Evolutionary conservation across 2,329 filamentous ascomycete species (phyloP), one percentile per base, ranked within the genome.

Genomic region (Fusarium hainanense): DNA sequence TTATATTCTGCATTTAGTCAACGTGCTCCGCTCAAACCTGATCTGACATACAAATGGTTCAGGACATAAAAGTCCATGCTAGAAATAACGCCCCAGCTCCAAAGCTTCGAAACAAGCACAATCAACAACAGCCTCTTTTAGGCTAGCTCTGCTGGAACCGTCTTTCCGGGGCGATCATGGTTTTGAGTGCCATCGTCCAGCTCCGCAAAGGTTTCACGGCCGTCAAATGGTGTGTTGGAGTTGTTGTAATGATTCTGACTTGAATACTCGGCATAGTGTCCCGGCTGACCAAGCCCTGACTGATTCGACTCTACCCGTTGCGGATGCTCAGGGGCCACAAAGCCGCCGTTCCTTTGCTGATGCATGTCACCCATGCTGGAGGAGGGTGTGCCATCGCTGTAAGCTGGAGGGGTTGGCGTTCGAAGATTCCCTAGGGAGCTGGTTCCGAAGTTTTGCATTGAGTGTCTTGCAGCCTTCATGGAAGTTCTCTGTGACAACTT

Each of bases 401-500:
- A 71, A 18, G 21, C 12, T 30, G 61, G 63, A 43, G 69, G 62
- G 37, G 59, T 66, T 21, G 70, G 67, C 6, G 70, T 59, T 40
- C 69, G 63, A 42, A 23, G 21, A 23, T 23, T 23, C 5, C 21
- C 21, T 23, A 4, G 21, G 21, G 58, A 63, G 55, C 23, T 58
- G 25, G 46, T 40, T 9, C 46, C 58, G 16, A 70, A 27, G 48
- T 59, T 68, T 56, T 71, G 68, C 27, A 59, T 60, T 12, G 73
- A 72, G 46, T 65, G 61, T 43, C 66, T 71, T 41, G 57, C 50
- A n/a, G 67, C 63, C 14, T 63, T 54, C 12, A 65, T 41, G 14
- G 69, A 61, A 10, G 74, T 81, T 27, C 87, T 79, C 10, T 50
- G 59, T 18, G 72, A 58, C n/a, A 93, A 79, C n/a, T 85, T 81